A percentile compares a stretch with the other conserved stretches of the same genome.
These are phyloP conservation scores for Coprinopsis marcescibilis DNA, from an alignment of 768 basidiomycete genomes.

Conservation along the genomic window DNA sequence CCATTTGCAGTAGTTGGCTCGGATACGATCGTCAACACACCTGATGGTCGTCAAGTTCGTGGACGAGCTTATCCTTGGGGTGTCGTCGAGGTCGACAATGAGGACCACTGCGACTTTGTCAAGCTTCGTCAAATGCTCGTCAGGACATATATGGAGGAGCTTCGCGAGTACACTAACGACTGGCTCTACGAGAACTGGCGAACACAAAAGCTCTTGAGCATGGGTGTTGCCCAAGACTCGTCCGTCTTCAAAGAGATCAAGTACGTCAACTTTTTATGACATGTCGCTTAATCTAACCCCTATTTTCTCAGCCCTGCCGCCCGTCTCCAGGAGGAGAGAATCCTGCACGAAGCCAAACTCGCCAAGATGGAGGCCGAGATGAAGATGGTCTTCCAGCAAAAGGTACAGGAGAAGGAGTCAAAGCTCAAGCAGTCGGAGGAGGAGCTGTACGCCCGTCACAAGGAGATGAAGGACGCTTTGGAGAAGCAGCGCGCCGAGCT, in stretches of 20 bases:
- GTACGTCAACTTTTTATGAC: conserved; percentile 42
- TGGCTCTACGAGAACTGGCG: conserved; percentile 98
- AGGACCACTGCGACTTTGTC: conserved; percentile 98
- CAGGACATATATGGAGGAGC: conserved; percentile 98
- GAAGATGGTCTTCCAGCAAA: conserved; percentile 99
- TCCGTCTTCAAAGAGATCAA: conserved; percentile 99
- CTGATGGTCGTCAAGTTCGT: conserved; percentile 88
- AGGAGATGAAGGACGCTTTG: conserved; percentile 99
- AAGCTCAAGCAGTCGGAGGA: conserved; percentile 99
- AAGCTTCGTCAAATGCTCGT: conserved; percentile 99
- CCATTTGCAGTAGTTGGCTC: conserved; percentile 99
- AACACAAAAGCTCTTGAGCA: conserved; percentile 90
- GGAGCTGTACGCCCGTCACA: conserved; percentile 96
- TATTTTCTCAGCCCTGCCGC: conserved; percentile 72
- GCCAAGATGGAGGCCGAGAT: conserved; percentile 99
- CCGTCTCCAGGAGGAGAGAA: conserved; percentile 92
- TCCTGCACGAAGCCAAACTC: conserved; percentile 94
- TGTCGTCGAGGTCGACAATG: conserved; percentile 98
- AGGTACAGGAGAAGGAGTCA: conserved; percentile 98
- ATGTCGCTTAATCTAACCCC: conserved; percentile 2
- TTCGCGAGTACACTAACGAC: conserved; percentile 94
- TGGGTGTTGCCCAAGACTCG: conserved; percentile 98
- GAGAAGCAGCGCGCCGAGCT: conserved; percentile 94
- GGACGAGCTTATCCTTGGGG: conserved; percentile 99
- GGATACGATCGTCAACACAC: conserved; percentile 70